A percentile compares a stretch with the other conserved stretches of the same genome.
Evolutionary conservation across 768 basidiomycete genomes (phyloP).

Genomic region (Leccinum fibrillosum): DNA sequence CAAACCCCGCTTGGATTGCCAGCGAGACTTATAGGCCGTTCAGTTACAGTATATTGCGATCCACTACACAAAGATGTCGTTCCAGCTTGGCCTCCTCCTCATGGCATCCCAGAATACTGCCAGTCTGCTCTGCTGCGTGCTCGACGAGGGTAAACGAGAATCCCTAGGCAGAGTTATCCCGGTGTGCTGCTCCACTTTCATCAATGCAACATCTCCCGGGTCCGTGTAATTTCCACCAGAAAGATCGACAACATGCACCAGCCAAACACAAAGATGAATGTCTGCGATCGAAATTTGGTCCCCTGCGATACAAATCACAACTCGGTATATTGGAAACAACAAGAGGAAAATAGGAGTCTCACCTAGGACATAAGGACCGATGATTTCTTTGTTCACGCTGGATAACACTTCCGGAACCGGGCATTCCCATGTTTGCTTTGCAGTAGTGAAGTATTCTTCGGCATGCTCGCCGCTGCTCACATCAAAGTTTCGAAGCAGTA

Average conservation of each 20-base stretch:
- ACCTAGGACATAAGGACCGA: slow-evolving; percentile 67
- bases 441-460: slow-evolving; percentile 47
- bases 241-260: slow-evolving; percentile 56
- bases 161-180: slow-evolving; percentile 45
- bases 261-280: slow-evolving; percentile 76
- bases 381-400: slow-evolving; percentile 53
- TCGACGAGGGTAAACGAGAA: slow-evolving; percentile 22
- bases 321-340: not conserved
- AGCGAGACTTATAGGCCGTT: not conserved
- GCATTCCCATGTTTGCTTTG: slow-evolving; percentile 52
- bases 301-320: slow-evolving; percentile 41
- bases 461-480: slow-evolving; percentile 43
- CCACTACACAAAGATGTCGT: slow-evolving; percentile 47
- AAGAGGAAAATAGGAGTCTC: slow-evolving; percentile 19
- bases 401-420: slow-evolving; percentile 44
- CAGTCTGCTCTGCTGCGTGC: slow-evolving; percentile 46
- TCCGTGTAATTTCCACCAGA: slow-evolving; percentile 51
- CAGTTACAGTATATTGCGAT: not conserved
- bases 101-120: slow-evolving; percentile 70
- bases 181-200: slow-evolving; percentile 48
- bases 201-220: slow-evolving; percentile 48
- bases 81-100: slow-evolving; percentile 66
- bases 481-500: slow-evolving; percentile 45
- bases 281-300: slow-evolving; percentile 84
- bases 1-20: not conserved